Evolutionary conservation across 2,329 filamentous ascomycete genomes (phyloP), one percentile per base, ranked within the genome.

Genomic region (Talaromyces pinophilus): DNA sequence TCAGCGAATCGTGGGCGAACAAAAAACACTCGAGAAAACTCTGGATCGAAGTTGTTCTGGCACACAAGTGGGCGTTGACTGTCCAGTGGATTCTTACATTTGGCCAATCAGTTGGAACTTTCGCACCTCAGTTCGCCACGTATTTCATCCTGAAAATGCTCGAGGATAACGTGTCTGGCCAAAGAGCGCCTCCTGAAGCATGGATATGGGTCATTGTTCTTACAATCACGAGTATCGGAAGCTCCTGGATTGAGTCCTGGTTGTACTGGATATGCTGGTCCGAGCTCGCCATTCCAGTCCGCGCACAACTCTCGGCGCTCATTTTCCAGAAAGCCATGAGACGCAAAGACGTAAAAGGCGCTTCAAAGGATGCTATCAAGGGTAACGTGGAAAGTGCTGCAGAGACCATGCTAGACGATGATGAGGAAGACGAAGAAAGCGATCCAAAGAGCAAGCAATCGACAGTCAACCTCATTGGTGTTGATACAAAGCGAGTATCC

Each of bases 381-480:
- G 62, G 35, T 10, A 82, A 76, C 54, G 81, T 81, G 59, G 78
- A 80, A 30, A 72, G 76, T 10, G 52, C 71, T 1, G 73, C 71
- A 38, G 74, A 76, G 3, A 76, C 80, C 42, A 67, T 86, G 69
- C 61, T 11, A 67, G 25, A 68, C 73, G 7, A 72, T 74, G 75
- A 77, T 13, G 76, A 80, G 13, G 76, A 80, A 13, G 78, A 81
- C 0, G 79, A 81, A 3, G 80, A 82, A 6, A 82, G 85, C 13
- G 83, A 85, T 28, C 82, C 84, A 70, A 90, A 93, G 77, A 87
- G 85, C 59, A 90, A 84, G 71, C 90, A 93, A 77, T 87, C 85
- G 59, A 90, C 89, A 3, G 88, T 93, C 65, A 94, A 93, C 74
- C 82, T 93, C 42, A 88, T 93, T 55, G 90, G 90, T n/a, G 88